A percentile compares a stretch with the other conserved stretches of the same genome.
phyloP scores from a whole-genome alignment of 495 filamentous ascomycete genomes.

The Elaphomyces granulatus region DNA sequence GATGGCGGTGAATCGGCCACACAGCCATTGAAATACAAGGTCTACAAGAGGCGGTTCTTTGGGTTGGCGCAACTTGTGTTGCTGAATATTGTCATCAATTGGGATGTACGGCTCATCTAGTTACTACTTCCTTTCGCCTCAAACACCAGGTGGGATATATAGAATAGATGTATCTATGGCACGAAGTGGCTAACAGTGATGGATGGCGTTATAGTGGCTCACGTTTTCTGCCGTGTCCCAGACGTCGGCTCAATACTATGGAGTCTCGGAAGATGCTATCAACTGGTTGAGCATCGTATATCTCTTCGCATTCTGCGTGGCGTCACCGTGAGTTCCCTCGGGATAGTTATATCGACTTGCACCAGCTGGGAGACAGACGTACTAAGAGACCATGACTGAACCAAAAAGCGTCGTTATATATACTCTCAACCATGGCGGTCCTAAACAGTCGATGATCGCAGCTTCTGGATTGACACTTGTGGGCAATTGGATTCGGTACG shows the following conservation, averaged over 20 bases:
- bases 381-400: neutral
- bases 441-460: conserved; percentile 61
- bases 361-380: too few relatives aligned
- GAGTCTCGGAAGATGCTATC: conserved; percentile 57
- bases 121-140: too few relatives aligned
- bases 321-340: conserved; percentile 45
- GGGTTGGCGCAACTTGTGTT: conserved; percentile 71
- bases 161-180: too few relatives aligned
- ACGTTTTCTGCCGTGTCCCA: conserved; percentile 79
- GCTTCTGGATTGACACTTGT: conserved; percentile 57
- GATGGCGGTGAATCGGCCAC: too few relatives aligned
- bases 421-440: conserved; percentile 62
- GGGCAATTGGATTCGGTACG: conserved; percentile 92
- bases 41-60: conserved; percentile 86
- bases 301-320: conserved; percentile 65
- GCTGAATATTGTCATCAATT: conserved; percentile 84
- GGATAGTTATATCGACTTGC: too few relatives aligned
- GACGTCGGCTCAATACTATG: conserved; percentile 61
- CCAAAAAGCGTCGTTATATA: conserved; percentile 47
- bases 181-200: neutral
- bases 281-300: conserved; percentile 89
- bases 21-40: too few relatives aligned
- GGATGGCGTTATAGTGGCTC: conserved; percentile 52
- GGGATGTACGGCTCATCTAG: conserved; percentile 95
- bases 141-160: too few relatives aligned